Conservation (phyloP, 1,139 yeast species). For the Kurtzmaniella quercitrusa region DNA sequence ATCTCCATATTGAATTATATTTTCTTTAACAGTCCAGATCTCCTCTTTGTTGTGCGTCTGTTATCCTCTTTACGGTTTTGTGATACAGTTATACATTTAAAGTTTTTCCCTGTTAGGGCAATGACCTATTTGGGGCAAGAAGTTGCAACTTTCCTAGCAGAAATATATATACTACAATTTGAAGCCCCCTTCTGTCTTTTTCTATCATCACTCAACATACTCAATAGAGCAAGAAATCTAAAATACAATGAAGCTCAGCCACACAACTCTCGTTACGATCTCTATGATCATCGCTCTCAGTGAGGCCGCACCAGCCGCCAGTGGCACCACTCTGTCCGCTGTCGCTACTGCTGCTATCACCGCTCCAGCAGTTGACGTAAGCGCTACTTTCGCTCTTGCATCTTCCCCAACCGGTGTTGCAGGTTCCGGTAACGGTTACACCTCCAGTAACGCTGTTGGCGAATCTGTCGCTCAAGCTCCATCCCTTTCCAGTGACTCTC, state of each 20-base stretch:
- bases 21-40: not conserved
- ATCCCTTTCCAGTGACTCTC: slow-evolving; percentile 2
- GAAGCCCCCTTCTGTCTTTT: not conserved
- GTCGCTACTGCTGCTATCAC: slow-evolving; percentile 28
- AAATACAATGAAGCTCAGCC: slow-evolving; percentile 1
- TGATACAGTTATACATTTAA: not conserved
- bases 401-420: slow-evolving; percentile 1
- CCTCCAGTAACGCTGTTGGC: slow-evolving; percentile 1
- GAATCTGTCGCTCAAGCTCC: slow-evolving; percentile 2
- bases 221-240: not conserved
- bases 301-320: slow-evolving; percentile 3
- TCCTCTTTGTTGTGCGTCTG: slow-evolving; percentile 1
- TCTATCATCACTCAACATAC: not conserved
- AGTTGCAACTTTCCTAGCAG: not conserved
- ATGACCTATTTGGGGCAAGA: not conserved
- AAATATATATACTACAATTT: not conserved
- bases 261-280: slow-evolving; percentile 1
- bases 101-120: not conserved
- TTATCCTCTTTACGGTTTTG: not conserved
- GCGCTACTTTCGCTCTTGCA: not conserved
- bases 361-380: slow-evolving; percentile 21
- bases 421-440: not conserved
- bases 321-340: slow-evolving; percentile 11
- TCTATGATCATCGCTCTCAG: not conserved
- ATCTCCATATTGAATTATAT: slow-evolving; percentile 8